Evolutionary conservation across 2,329 filamentous ascomycete genomes (phyloP).

Genomic region (Fusarium goolgardi): DNA sequence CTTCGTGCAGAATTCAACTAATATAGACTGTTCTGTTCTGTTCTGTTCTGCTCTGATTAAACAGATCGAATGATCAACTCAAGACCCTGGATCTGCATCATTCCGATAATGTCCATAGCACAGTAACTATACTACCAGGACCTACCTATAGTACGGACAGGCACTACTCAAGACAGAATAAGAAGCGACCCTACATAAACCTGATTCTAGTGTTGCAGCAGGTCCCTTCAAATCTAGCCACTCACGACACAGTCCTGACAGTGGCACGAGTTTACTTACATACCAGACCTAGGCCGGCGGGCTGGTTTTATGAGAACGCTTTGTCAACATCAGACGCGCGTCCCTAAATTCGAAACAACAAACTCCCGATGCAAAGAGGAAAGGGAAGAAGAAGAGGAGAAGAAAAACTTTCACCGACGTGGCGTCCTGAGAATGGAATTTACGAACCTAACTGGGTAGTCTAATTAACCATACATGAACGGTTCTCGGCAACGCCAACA

Average conservation of each 20-base stretch:
- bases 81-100: slow-evolving; percentile 5
- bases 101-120: neutral
- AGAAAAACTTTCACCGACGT: slow-evolving; percentile 10
- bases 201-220: slow-evolving; percentile 17
- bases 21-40: neutral
- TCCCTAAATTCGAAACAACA: slow-evolving; percentile 38
- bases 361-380: slow-evolving; percentile 16
- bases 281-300: slow-evolving; percentile 38
- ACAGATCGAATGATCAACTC: neutral
- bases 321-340: slow-evolving; percentile 37
- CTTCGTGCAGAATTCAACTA: slow-evolving; percentile 8
- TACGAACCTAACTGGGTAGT: neutral
- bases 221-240: slow-evolving; percentile 17
- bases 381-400: neutral
- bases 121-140: neutral
- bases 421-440: slow-evolving; percentile 10
- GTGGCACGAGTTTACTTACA: slow-evolving; percentile 44
- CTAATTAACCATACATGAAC: slow-evolving; percentile 12
- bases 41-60: neutral
- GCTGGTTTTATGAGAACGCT: slow-evolving; percentile 24
- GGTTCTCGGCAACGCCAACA: slow-evolving; percentile 9
- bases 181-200: slow-evolving; percentile 10
- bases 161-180: neutral
- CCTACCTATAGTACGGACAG: neutral
- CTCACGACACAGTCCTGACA: slow-evolving; percentile 22